A percentile compares a stretch with the other conserved stretches of the same genome.
Conservation (phyloP, 345 rosid genomes). For the Lumnitzera racemosa region DNA sequence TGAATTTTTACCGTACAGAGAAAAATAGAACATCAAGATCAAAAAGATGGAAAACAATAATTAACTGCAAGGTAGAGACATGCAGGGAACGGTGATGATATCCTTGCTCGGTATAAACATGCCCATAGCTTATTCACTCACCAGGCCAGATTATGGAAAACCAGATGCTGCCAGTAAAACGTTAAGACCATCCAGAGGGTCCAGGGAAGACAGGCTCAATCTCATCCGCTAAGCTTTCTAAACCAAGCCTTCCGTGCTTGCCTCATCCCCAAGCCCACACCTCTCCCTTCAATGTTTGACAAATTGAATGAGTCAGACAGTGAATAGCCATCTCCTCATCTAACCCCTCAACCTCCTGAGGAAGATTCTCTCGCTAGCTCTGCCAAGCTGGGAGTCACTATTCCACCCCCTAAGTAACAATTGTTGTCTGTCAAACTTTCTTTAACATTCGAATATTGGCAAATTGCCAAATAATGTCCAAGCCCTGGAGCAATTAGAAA, state of each 20-base stretch:
- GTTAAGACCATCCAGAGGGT: conserved; percentile 40
- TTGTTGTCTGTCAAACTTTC: conserved; percentile 13
- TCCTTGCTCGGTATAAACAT: no score
- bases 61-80: no score
- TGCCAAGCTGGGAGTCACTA: conserved; percentile 68
- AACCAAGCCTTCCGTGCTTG: conserved; percentile 71
- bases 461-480: conserved; percentile 83
- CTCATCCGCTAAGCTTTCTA: conserved; percentile 70
- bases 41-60: no score
- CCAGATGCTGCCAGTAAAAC: conserved; percentile 61
- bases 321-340: conserved; percentile 30
- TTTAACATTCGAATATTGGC: conserved; percentile 16
- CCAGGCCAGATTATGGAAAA: conserved; percentile 58
- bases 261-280: conserved; percentile 91
- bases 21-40: no score
- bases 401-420: conserved; percentile 95
- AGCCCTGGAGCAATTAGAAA: conserved; percentile 62
- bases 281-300: conserved; percentile 53
- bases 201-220: conserved; percentile 45
- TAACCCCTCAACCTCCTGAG: conserved; percentile 40
- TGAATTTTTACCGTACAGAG: no score
- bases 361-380: conserved; percentile 48
- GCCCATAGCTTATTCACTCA: conserved; percentile 16
- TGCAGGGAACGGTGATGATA: no score
- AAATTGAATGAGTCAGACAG: conserved; percentile 59